Evolutionary conservation across 352 stramenopile species (phyloP), one percentile per base, ranked within the genome.

Genomic region (Phytopythium chamaehyphon): DNA sequence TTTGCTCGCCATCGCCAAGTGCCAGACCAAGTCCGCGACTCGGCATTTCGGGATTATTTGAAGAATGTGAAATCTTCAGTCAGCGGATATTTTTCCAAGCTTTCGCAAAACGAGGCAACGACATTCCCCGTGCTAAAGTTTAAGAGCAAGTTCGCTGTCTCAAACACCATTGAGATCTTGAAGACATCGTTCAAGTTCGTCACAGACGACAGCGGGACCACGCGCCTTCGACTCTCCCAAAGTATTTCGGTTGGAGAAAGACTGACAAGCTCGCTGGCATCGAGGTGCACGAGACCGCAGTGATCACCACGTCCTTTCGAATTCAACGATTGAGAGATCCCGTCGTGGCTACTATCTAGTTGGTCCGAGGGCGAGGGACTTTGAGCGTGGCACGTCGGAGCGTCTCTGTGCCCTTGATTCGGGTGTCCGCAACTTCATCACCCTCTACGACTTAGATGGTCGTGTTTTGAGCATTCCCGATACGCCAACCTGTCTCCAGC

Each of bases 201-300:
- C 28, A 9, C 5, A 9, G 28, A 33, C 9, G 28, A 33, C 5
- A 9, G 9, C 9, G 28, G 28, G 5, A 9, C 9, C 28, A 48
- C 15, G 6, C 7, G 10, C 15, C 28, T 48, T 35, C 15, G 31
- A 31, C 54, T 61, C 54, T 18, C 47, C 47, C 0, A 43, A 1
- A 24, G 61, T 54, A 10, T 61, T 61, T 36, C 52, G 26, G 6
- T 54, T 65, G n/a, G n/a, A n/a, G n/a, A n/a, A n/a, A n/a, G n/a
- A n/a, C n/a, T 11, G 16, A 18, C 10, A 37, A 47, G 40, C 14
- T 35, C 18, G 48, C 61, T 28, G 47, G 48, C 1, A 66, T 66
- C 6, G 48, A 33, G 8, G 24, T 66, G 8, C 52, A 61, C 23
- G 6, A 47, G 18, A 40, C 55, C 11, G 47, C 47, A 10, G 26